phyloP scores from a whole-genome alignment of 306 rosid genomes.

The Cicer cuneatum region DNA sequence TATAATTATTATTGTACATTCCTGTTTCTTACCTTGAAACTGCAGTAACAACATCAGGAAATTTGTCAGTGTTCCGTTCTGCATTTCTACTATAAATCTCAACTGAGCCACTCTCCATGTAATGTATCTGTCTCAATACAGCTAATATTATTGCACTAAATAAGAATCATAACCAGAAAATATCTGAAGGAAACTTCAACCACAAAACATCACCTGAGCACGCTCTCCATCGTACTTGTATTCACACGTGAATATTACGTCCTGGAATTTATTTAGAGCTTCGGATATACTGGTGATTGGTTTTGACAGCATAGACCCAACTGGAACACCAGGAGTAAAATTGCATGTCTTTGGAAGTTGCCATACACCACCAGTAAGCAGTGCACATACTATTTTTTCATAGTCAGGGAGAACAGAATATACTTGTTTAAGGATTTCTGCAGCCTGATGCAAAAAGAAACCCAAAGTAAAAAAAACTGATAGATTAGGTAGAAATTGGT shows the following conservation, averaged over 20 bases:
- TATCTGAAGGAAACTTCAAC: slow-evolving; percentile 26
- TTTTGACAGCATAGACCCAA: slow-evolving; percentile 95
- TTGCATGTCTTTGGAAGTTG: slow-evolving; percentile 68
- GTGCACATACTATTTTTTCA: slow-evolving; percentile 76
- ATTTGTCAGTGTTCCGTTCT: slow-evolving; percentile 89
- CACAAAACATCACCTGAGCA: slow-evolving; percentile 75
- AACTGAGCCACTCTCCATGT: slow-evolving; percentile 80
- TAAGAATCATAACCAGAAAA: slow-evolving; percentile 24
- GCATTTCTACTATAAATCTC: slow-evolving; percentile 96
- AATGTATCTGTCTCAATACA: slow-evolving; percentile 73
- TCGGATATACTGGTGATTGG: slow-evolving; percentile 83
- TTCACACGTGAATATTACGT: slow-evolving; percentile 85
- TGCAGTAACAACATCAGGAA: slow-evolving; percentile 80
- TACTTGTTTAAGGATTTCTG: slow-evolving; percentile 78
- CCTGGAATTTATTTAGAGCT: slow-evolving; percentile 77
- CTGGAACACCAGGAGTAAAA: slow-evolving; percentile 86
- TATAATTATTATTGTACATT: not conserved
- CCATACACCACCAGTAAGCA: slow-evolving; percentile 81
- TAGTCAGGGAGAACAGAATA: slow-evolving; percentile 87
- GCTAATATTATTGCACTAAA: slow-evolving; percentile 39
- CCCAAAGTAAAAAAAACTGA: slow-evolving; percentile 24
- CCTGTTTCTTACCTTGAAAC: slow-evolving; percentile 66
- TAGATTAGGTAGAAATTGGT: too few relatives aligned
- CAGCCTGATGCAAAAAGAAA: slow-evolving; percentile 72
- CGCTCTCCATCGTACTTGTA: slow-evolving; percentile 97